Evolutionary conservation across 2,329 filamentous ascomycete species (phyloP).

Genomic region (Blastomyces silverae): DNA sequence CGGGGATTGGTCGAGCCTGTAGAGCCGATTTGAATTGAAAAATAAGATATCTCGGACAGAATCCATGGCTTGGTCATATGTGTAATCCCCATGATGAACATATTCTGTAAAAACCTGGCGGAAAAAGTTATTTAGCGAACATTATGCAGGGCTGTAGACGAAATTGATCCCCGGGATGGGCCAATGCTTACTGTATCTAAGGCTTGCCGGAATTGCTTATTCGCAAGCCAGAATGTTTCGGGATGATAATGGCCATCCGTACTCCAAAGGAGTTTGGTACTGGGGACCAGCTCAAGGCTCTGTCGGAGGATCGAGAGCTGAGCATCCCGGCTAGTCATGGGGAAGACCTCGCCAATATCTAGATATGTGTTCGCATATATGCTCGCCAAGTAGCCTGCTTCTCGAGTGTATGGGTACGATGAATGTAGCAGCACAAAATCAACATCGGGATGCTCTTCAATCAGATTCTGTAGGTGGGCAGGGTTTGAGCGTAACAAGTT

Average conservation of each 20-base stretch:
- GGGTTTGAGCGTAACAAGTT: constrained; percentile 63
- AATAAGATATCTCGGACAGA: constrained; percentile 65
- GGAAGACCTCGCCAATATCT: constrained; percentile 78
- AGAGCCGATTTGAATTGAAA: constrained; percentile 68
- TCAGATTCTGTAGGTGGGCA: constrained; percentile 65
- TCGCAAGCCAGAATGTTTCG: constrained; percentile 68
- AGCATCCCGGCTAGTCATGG: constrained; percentile 66
- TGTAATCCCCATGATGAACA: constrained; percentile 57
- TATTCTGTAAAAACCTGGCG: constrained; percentile 60
- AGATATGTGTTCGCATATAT: constrained; percentile 74
- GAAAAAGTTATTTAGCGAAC: background rate
- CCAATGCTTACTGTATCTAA: constrained; percentile 53
- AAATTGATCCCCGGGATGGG: background rate
- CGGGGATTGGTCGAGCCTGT: constrained; percentile 49
- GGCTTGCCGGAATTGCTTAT: constrained; percentile 63
- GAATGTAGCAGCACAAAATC: constrained; percentile 74
- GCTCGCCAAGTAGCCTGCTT: constrained; percentile 69
- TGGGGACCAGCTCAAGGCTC: constrained; percentile 67
- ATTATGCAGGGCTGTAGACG: background rate
- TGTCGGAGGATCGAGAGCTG: constrained; percentile 65
- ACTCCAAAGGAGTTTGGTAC: constrained; percentile 70
- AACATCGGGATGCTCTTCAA: constrained; percentile 60
- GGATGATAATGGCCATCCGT: constrained; percentile 75
- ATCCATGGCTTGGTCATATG: constrained; percentile 54
- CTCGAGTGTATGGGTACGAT: constrained; percentile 71